Percentiles rank a stretch among this genome's conserved stretches.
These are phyloP conservation scores for Aphanoascus verrucosus DNA, from an alignment of 2,329 filamentous ascomycete genomes.

Conservation along the genomic window DNA sequence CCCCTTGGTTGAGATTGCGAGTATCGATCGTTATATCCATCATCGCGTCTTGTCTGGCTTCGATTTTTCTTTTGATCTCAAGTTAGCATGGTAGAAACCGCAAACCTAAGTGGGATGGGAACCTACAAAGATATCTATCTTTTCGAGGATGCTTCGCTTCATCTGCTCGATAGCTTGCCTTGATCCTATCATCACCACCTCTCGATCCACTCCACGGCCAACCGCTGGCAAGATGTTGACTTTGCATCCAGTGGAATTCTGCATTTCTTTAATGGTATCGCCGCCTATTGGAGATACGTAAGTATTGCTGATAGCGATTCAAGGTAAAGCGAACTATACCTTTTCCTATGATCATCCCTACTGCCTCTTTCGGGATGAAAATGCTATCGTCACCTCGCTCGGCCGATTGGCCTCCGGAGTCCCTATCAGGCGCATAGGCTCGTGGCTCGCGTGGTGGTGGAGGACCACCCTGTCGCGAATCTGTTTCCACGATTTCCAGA, in stretches of 20 bases:
- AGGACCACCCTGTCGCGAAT: constrained; percentile 41
- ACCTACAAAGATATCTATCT: constrained; percentile 79
- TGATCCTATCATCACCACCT: constrained; percentile 74
- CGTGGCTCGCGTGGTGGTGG: constrained; percentile 17
- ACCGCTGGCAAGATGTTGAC: constrained; percentile 79
- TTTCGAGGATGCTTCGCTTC: constrained; percentile 78
- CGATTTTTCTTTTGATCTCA: constrained; percentile 28
- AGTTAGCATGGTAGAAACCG: constrained; percentile 16
- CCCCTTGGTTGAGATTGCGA: constrained; percentile 32
- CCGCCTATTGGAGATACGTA: constrained; percentile 44
- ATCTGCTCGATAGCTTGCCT: constrained; percentile 68
- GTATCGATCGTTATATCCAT: constrained; percentile 33
- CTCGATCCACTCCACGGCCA: constrained; percentile 67
- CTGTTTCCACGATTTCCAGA: constrained; percentile 88
- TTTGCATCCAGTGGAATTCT: constrained; percentile 77
- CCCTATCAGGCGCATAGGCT: constrained; percentile 29
- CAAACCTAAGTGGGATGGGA: background rate
- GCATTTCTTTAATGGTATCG: constrained; percentile 91
- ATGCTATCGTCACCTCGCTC: constrained; percentile 70
- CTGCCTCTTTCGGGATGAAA: constrained; percentile 76
- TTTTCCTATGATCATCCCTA: constrained; percentile 95
- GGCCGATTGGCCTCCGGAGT: constrained; percentile 19
- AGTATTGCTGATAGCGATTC: constrained; percentile 7
- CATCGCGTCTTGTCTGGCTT: constrained; percentile 25
- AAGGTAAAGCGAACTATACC: constrained; percentile 31